Base-by-base conservation (phyloP, 352 stramenopile species). In the Pythium monospermum region DNA sequence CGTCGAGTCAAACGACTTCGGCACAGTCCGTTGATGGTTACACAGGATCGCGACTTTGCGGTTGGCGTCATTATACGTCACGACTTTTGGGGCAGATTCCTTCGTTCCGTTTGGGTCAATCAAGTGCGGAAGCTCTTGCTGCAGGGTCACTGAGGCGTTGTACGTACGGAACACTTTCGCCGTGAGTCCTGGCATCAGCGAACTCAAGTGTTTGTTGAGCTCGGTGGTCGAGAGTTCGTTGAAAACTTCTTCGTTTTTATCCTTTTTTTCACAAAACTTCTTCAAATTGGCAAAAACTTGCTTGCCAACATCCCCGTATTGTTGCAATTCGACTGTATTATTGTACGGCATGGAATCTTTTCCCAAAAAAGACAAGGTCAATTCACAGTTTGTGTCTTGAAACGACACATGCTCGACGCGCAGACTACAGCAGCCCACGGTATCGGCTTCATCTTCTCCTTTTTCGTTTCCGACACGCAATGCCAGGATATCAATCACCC, bases 331-430 rank as follows among this genome's bases (percentile, higher is more conserved):
- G 64, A 99, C 98, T 6, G 94, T 99, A 67, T 99, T 97, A 73
- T 99, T 99, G 82, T 98, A 99, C 27, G 98, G 93, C 96, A 99
- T 99, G 19, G 94, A 99, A 68, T 99, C 97, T 66, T 99, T 99
- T 73, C 97, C 97, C 6, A 99, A 67, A 66, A 99, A 99, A 55
- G 98, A 98, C 19, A 99, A 77, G 37, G 98, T 98, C 39, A 99
- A 73, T 45, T 94, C 86, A 68, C 92, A 97, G 54, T 96, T 91
- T 19, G 78, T 69, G 46, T 93, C 80, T 37, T 77, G 84, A 71
- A 99, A 99, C 26, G 92, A 97, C 50, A 99, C 77, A 75, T 99
- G 97, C 73, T 99, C 97, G 4, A 99, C 91, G 21, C 97, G 92
- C 16, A 99, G 76, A 45, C 94, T 98, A 64, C 97, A 99, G 77